Evolutionary conservation across 345 rosid genomes (phyloP), one percentile per base, ranked within the genome.

Genomic region (Kandelia obovata): DNA sequence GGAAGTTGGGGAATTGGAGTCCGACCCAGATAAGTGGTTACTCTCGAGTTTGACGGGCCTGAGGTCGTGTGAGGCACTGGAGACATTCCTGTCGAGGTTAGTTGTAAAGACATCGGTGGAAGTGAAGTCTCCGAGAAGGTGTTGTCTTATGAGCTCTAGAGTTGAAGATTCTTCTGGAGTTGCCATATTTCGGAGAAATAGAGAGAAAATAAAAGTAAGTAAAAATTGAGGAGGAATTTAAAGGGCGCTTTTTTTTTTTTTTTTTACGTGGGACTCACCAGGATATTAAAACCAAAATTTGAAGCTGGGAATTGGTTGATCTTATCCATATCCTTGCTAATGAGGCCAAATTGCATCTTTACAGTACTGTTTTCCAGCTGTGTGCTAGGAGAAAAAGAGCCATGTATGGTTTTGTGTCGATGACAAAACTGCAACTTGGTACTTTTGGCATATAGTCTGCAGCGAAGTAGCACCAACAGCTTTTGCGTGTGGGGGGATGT

Each of bases 121-220:
- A 53, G 69, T 55, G 67, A 87, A 79, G 58, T 89, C 96, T 46
- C 74, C 92, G 1, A 88, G 84, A 25, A 90, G 84, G 64, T 85
- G 81, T 27, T 86, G 82, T n/a, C 77, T 79, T 16, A 85, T 78
- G 64, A 82, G 73, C 9, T 88, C 89, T 34, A 81, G 49, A 28
- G 64, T 70, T 37, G 79, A 71, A 59, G 77, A 71, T 51, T 83
- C 89, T 26, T 82, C 81, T 2, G 71, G 26, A 27, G 76, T 73
- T 4, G 71, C 70, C 88, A 85, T 85, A 47, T 35, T 53, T 0
- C 8, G 13, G 37, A 65, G 43, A 66, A 35, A 31, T 11, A 31
- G n/a, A 19, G 15, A 25, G 5, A 5, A 2, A 27, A 56, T 7
- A 3, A 55, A 55, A 23, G 16, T 5, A 13, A 8, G 2, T 9